phyloP scores from a whole-genome alignment of 345 rosid species.

The Populus ilicifolia region DNA sequence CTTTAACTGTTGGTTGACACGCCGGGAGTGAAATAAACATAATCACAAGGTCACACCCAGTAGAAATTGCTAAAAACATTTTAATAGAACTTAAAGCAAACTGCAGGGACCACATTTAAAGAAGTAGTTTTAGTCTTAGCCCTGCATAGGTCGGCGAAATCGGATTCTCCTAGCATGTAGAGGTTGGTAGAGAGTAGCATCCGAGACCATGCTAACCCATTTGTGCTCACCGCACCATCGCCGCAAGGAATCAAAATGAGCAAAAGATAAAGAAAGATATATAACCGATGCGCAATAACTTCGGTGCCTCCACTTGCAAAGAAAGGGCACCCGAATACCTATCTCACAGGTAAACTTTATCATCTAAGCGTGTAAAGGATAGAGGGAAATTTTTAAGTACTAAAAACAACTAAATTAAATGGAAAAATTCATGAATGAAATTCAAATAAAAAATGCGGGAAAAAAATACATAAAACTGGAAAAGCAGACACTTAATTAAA shows the following conservation, averaged over 20 bases:
- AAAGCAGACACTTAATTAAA: neutral
- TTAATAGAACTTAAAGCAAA: neutral
- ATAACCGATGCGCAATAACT: neutral
- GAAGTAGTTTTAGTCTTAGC: conserved; percentile 1
- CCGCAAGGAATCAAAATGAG: neutral
- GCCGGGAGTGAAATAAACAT: conserved; percentile 21
- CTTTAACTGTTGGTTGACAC: conserved; percentile 10
- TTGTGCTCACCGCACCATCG: neutral
- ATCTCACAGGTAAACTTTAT: neutral
- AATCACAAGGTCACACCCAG: neutral
- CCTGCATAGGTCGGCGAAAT: conserved; percentile 4
- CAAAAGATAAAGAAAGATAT: neutral
- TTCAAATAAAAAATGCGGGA: neutral
- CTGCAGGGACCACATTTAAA: conserved; percentile 14
- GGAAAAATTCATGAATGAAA: neutral
- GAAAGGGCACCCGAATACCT: neutral
- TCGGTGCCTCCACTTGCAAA: neutral
- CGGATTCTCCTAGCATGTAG: neutral
- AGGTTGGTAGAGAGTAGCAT: neutral
- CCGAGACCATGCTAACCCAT: neutral
- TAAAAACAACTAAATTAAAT: neutral
- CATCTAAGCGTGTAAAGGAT: neutral
- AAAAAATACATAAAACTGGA: neutral
- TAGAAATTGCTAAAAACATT: neutral
- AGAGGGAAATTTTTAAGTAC: neutral